Evolutionary conservation across 2,329 filamentous ascomycete species (phyloP), one percentile per base, ranked within the genome.

Genomic region (Aureobasidium sp.): DNA sequence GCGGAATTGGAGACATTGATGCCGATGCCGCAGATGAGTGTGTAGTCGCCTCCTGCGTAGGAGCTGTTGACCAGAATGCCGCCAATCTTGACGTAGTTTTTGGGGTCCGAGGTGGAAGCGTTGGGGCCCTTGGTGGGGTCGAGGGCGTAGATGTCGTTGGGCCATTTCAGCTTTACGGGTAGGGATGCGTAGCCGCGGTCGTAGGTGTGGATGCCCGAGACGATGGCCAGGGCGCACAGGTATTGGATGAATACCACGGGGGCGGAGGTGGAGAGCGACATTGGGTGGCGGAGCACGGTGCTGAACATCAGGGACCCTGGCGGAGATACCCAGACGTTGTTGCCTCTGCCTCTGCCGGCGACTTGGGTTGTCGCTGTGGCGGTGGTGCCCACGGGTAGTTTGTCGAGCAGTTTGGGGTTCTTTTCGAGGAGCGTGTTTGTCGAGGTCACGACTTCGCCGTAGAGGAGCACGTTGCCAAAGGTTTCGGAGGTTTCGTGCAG

Each of bases 211-310:
- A 97, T 86, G 0, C 90, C 93, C 63, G 89, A 83, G 2, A 95
- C 87, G 43, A 93, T 88, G 42, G 94, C 92, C 47, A 99, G 83
- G 0, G 91, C 92, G 0, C 90, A 86, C 15, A 99, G 81, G 70
- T 99, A 99, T 73, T 97, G 94, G 29, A 97, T 80, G 73, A 99
- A 97, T 0, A 96, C 86, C 10, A 97, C 86, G 0, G 94, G 92
- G 0, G 89, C 88, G 1, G 80, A 83, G 45, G 81, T 78, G 9
- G 85, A 86, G 9, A 94, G 81, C 31, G 87, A 79, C 31, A 89
- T 83, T 0, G 88, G 83, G 74, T 99, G 94, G 64, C 90, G 89
- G 65, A 99, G 84, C 40, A 95, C 84, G 0, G 87, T 90, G 10
- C 90, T 96, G 75, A 95, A 94, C 71, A 96, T 88, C 6, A 97